phyloP scores from a whole-genome alignment of 768 basidiomycete species.

The Lactarius vividus region DNA sequence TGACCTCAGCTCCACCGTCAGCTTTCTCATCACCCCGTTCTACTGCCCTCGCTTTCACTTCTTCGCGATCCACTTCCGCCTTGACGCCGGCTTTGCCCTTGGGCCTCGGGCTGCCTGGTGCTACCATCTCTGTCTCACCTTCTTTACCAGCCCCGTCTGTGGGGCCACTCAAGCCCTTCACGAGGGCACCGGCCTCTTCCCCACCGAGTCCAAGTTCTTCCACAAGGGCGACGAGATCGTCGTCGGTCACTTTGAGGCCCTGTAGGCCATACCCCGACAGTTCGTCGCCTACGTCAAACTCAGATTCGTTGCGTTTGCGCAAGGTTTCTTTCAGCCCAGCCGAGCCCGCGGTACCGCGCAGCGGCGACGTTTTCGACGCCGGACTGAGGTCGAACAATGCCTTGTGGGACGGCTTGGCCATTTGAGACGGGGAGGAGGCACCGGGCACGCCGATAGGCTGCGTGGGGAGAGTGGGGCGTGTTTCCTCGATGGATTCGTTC shows the following conservation, averaged over 20 bases:
- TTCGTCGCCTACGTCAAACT: conserved; percentile 65
- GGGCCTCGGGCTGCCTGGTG: conserved; percentile 5
- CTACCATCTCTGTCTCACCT: not conserved
- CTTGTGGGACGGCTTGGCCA: conserved; percentile 71
- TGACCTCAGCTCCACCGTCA: not conserved
- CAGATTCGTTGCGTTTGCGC: conserved; percentile 45
- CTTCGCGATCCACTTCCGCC: conserved; percentile 9
- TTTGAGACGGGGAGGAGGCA: conserved; percentile 67
- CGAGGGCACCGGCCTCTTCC: conserved; percentile 74
- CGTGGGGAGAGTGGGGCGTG: conserved; percentile 50
- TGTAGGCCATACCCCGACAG: conserved; percentile 70
- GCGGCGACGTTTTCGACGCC: conserved; percentile 33
- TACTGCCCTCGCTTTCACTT: not conserved
- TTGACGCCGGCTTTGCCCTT: conserved; percentile 9
- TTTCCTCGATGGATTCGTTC: conserved; percentile 57
- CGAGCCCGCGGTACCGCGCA: conserved; percentile 15
- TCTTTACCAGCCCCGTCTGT: conserved; percentile 27
- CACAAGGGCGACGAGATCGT: conserved; percentile 68
- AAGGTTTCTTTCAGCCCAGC: conserved; percentile 36
- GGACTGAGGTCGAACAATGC: conserved; percentile 46
- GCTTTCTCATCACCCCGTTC: conserved; percentile 2
- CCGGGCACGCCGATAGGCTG: conserved; percentile 81
- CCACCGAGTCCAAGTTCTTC: conserved; percentile 73
- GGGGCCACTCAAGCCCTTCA: conserved; percentile 53
- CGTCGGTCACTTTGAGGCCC: conserved; percentile 73